Conservation (phyloP, 2,329 filamentous ascomycete species). For the Colletotrichum liriopes region DNA sequence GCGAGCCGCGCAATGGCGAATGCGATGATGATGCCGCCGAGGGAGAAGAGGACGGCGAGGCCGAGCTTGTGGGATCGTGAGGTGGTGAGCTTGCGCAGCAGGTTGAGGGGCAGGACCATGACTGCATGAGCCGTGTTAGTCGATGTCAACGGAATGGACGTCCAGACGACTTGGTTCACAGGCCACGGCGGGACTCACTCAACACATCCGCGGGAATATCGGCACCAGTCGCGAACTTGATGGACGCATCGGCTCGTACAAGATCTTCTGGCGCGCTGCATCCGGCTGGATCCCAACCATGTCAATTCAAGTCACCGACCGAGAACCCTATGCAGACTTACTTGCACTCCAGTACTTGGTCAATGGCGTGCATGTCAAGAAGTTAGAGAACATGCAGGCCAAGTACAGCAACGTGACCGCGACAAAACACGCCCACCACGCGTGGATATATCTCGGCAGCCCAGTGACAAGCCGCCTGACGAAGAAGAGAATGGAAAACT, state of each 20-base stretch:
- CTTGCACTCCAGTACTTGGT: constrained; percentile 34
- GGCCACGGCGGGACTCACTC: background rate
- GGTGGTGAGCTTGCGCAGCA: constrained; percentile 30
- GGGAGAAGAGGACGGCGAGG: constrained; percentile 37
- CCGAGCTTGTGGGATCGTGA: constrained; percentile 31
- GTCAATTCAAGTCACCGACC: no score
- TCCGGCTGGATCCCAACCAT: constrained; percentile 1
- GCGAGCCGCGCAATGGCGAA: constrained; percentile 34
- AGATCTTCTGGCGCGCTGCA: constrained; percentile 30
- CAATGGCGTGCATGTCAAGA: constrained; percentile 33
- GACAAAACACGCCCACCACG: constrained; percentile 28
- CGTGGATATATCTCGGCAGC: constrained; percentile 28
- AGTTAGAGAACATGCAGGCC: constrained; percentile 31
- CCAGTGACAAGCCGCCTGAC: constrained; percentile 24
- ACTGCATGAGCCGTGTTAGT: background rate
- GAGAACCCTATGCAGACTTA: background rate
- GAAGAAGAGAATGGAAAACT: constrained; percentile 34
- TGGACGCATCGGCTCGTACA: constrained; percentile 26
- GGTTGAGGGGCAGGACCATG: constrained; percentile 31
- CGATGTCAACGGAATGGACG: background rate
- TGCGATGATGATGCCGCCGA: constrained; percentile 38
- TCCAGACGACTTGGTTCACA: background rate
- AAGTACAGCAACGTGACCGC: constrained; percentile 23
- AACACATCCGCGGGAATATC: constrained; percentile 20
- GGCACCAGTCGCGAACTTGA: constrained; percentile 29